A percentile compares a stretch with the other conserved stretches of the same genome.
These are phyloP conservation scores for Polyrhizophydium stewartii DNA, from an alignment of 371 early-diverging fungal genomes.

Conservation along the genomic window DNA sequence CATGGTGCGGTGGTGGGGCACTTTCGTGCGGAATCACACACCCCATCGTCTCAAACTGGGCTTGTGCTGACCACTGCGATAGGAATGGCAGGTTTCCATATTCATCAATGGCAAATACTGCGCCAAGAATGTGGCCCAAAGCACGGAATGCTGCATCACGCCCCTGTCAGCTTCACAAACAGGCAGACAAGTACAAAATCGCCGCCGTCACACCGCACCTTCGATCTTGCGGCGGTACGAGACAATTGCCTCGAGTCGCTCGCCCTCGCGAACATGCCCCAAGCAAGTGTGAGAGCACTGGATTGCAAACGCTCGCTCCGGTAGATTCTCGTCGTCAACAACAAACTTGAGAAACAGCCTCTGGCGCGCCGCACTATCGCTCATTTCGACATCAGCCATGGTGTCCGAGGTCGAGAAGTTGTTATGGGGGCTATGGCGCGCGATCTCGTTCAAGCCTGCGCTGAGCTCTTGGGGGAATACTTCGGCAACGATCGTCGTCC, in stretches of 20 bases:
- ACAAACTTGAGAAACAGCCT: slow-evolving; percentile 2
- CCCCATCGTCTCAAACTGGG: slow-evolving; percentile 68
- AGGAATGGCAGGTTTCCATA: slow-evolving; percentile 13
- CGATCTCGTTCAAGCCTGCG: slow-evolving; percentile 17
- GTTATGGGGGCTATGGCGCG: slow-evolving; percentile 10
- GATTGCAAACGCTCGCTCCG: no score
- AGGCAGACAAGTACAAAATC: not conserved
- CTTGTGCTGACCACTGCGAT: slow-evolving; percentile 55
- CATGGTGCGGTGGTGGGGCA: not conserved
- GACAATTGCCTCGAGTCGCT: slow-evolving; percentile 10
- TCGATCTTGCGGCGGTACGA: slow-evolving; percentile 14
- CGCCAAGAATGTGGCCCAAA: slow-evolving; percentile 66
- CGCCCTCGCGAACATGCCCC: slow-evolving; percentile 4
- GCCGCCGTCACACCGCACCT: slow-evolving; percentile 5
- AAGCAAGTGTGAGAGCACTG: slow-evolving; percentile 7
- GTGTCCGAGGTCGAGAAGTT: slow-evolving; percentile 20
- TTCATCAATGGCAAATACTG: slow-evolving; percentile 31
- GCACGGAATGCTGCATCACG: slow-evolving; percentile 72
- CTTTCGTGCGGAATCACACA: slow-evolving; percentile 20
- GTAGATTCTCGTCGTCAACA: slow-evolving; percentile 8
- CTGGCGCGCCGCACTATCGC: not conserved
- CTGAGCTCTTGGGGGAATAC: slow-evolving; percentile 15
- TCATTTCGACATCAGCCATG: slow-evolving; percentile 1
- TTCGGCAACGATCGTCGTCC: slow-evolving; percentile 11
- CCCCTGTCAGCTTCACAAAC: no score